Evolutionary conservation across 176 grass and related monocot genomes (phyloP).

Genomic region (Carex littledalei): DNA sequence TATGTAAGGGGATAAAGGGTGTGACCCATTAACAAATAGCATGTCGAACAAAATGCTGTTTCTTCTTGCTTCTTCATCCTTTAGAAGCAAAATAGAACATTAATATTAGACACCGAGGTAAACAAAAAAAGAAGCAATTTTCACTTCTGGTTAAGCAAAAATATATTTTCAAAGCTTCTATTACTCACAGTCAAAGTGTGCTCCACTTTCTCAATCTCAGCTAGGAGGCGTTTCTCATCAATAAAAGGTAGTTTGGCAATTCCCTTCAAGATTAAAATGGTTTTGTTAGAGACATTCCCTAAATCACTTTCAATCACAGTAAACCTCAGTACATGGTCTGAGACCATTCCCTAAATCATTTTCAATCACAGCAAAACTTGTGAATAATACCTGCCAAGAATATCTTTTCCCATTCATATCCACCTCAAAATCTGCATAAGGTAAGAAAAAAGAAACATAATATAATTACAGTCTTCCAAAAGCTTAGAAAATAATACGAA

Average conservation of each 20-base stretch:
- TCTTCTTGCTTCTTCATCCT: constrained; percentile 92
- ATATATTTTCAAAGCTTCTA: constrained; percentile 2
- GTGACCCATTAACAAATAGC: constrained; percentile 93
- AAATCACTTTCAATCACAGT: background rate
- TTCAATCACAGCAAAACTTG: background rate
- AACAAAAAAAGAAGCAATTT: background rate
- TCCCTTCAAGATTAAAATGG: constrained; percentile 47
- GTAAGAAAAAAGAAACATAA: constrained; percentile 14
- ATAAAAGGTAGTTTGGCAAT: constrained; percentile 97
- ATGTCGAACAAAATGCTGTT: constrained; percentile 86
- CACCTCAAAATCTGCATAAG: constrained; percentile 81
- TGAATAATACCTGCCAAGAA: constrained; percentile 78
- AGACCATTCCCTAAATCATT: background rate
- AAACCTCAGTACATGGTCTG: background rate
- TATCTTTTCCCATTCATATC: constrained; percentile 99
- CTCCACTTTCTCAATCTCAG: constrained; percentile 88
- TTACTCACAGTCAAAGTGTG: constrained; percentile 78
- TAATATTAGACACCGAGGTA: background rate
- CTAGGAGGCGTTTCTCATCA: constrained; percentile 72
- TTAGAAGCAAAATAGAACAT: constrained; percentile 23
- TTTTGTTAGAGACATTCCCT: constrained; percentile 5
- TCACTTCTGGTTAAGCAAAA: constrained; percentile 3
- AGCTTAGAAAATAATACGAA: background rate
- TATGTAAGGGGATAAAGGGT: constrained; percentile 86
- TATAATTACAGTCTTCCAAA: background rate